These are phyloP conservation scores for Gymnopilus junonius DNA, from an alignment of 768 basidiomycete species.

Conservation along the genomic window DNA sequence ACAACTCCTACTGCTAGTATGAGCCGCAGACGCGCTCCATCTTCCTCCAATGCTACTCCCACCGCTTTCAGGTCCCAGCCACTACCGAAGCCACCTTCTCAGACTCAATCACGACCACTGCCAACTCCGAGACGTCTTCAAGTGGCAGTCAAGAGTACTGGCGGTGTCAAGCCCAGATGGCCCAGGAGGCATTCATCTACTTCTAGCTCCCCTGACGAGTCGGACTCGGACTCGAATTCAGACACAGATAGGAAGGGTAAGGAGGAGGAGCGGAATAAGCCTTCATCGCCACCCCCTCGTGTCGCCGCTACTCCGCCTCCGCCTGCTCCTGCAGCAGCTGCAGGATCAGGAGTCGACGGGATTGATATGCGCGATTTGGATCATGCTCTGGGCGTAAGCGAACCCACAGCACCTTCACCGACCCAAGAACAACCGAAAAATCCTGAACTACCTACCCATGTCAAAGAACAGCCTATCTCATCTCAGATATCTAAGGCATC, in stretches of 20 bases:
- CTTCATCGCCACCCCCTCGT: neutral
- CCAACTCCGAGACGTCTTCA: neutral
- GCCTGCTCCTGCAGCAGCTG: neutral
- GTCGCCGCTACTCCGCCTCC: no score
- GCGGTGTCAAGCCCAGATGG: neutral
- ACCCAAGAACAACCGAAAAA: neutral
- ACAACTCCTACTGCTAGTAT: neutral
- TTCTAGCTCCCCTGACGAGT: neutral
- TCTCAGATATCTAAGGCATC: neutral
- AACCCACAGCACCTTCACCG: neutral
- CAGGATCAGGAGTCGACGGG: neutral
- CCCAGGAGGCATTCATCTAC: neutral
- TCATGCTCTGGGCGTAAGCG: neutral
- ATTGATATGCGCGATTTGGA: constrained; percentile 6
- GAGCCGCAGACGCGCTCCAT: neutral
- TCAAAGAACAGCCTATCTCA: neutral
- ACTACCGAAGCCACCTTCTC: neutral
- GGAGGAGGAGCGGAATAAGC: neutral
- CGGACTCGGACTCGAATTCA: neutral
- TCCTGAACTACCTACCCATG: neutral
- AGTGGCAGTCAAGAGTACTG: neutral
- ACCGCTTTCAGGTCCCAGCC: neutral
- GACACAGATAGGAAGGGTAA: neutral
- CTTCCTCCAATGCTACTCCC: neutral
- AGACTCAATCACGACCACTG: neutral